Evolutionary conservation across 371 early-diverging fungal genomes (phyloP), one percentile per base, ranked within the genome.

Genomic region (Lichtheimia ramosa): DNA sequence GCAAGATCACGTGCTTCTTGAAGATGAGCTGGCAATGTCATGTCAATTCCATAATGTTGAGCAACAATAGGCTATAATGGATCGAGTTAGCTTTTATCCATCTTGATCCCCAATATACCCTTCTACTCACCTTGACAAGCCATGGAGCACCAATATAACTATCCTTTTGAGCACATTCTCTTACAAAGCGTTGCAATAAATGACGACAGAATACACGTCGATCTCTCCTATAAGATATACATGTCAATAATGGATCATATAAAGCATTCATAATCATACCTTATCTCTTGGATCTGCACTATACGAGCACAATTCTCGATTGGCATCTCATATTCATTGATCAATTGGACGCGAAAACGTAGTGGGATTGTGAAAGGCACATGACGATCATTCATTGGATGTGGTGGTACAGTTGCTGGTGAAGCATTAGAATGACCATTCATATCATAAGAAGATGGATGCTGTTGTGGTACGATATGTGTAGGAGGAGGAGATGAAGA

Each of bases 61-160:
- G 78, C 77, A 53, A 81, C 62, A 7, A 73, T 66, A n/a, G 79
- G 59, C 79, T 83, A 72, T 12, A 23, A 20, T 21, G n/a, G n/a
- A 56, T 28, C 14, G 12, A 16, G 10, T 21, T 25, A 12, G 51
- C 14, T 50, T 15, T 21, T n/a, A 23, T 20, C 14, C 28, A 16
- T 23, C 21, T 10, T 10, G 5, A 16, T 48, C 24, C 42, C 41
- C 24, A 15, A 42, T 12, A 20, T 21, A n/a, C n/a, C 3, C 20
- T 46, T 16, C 13, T 16, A 40, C 20, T 48, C 74, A 87, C 88
- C 83, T 83, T 79, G 23, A 92, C 75, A 14, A 87, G 39, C 88
- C 89, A 89, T 12, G 89, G 89, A 27, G 89, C 85, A 15, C 86
- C 87, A 10, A 80, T 58, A 71, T 88, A 88, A 34, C 61, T 72